phyloP scores from a whole-genome alignment of 306 rosid genomes.

The Trifolium repens region DNA sequence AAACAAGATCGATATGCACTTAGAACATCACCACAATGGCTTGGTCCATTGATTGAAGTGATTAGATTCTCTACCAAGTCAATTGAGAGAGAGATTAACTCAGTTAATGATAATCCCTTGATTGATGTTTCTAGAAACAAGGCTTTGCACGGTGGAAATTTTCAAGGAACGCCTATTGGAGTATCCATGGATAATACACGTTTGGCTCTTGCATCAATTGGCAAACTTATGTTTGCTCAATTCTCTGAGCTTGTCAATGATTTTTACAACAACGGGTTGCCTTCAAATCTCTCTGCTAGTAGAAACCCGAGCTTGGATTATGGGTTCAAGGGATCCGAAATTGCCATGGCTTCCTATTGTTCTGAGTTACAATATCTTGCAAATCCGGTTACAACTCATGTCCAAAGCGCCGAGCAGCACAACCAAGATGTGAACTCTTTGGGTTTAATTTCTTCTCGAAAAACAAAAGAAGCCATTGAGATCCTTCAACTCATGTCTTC shows the following conservation, averaged over 20 bases:
- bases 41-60: conserved; percentile 84
- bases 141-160: conserved; percentile 91
- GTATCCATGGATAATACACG: conserved; percentile 97
- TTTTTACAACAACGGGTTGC: conserved; percentile 82
- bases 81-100: conserved; percentile 87
- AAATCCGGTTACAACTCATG: conserved; percentile 54
- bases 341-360: conserved; percentile 62
- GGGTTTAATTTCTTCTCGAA: conserved; percentile 81
- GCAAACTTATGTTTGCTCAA: conserved; percentile 90
- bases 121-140: conserved; percentile 91
- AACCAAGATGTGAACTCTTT: conserved; percentile 71
- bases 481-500: conserved; percentile 64
- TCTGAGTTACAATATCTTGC: conserved; percentile 58
- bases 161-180: conserved; percentile 95
- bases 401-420: conserved; percentile 60
- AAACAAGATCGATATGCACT: conserved; percentile 91
- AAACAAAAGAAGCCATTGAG: conserved; percentile 76
- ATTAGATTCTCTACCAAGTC: conserved; percentile 83
- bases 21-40: conserved; percentile 92
- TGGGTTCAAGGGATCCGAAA: conserved; percentile 81
- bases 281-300: conserved; percentile 78
- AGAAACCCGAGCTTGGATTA: conserved; percentile 90
- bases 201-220: conserved; percentile 81
- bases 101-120: conserved; percentile 87
- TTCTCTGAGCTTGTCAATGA: conserved; percentile 89